These are phyloP conservation scores for Colletotrichum lindemuthianum DNA, from an alignment of 2,329 filamentous ascomycete species.

Conservation along the genomic window DNA sequence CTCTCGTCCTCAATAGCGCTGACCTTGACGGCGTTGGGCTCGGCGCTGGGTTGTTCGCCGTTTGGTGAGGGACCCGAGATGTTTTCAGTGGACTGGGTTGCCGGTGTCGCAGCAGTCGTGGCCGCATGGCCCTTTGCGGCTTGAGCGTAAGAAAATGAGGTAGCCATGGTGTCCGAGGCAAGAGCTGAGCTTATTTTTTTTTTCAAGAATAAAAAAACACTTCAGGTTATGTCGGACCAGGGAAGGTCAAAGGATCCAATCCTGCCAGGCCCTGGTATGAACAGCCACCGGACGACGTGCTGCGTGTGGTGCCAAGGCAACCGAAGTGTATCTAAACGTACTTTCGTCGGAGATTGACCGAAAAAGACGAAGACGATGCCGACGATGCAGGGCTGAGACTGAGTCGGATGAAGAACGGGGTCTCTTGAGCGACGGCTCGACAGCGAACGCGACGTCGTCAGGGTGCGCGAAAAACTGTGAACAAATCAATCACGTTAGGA, in stretches of 20 bases:
- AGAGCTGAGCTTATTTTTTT: constrained; percentile 9
- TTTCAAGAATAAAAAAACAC: constrained; percentile 22
- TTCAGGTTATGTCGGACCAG: constrained; percentile 23
- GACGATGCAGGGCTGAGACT: too few species aligned
- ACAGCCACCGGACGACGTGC: constrained; percentile 19
- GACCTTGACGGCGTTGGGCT: constrained; percentile 25
- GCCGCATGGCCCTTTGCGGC: constrained; percentile 83
- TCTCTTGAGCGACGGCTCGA: too few species aligned
- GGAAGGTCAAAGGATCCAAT: constrained; percentile 30
- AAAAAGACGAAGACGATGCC: not conserved
- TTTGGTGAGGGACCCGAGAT: constrained; percentile 39
- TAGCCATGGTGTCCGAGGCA: constrained; percentile 56
- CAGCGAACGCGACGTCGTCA: too few species aligned
- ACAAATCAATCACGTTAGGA: too few species aligned
- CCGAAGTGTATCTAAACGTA: constrained; percentile 10
- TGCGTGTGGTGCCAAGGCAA: constrained; percentile 24
- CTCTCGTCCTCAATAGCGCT: constrained; percentile 22
- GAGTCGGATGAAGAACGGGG: too few species aligned
- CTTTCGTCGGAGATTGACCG: constrained; percentile 11
- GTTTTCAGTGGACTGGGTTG: constrained; percentile 44
- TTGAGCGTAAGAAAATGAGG: constrained; percentile 90
- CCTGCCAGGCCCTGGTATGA: constrained; percentile 31
- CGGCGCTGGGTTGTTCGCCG: constrained; percentile 25
- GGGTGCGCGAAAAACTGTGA: too few species aligned
- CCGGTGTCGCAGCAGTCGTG: constrained; percentile 46